Evolutionary conservation across 495 filamentous ascomycete genomes (phyloP).

Genomic region (Aspergillus haitiensis): DNA sequence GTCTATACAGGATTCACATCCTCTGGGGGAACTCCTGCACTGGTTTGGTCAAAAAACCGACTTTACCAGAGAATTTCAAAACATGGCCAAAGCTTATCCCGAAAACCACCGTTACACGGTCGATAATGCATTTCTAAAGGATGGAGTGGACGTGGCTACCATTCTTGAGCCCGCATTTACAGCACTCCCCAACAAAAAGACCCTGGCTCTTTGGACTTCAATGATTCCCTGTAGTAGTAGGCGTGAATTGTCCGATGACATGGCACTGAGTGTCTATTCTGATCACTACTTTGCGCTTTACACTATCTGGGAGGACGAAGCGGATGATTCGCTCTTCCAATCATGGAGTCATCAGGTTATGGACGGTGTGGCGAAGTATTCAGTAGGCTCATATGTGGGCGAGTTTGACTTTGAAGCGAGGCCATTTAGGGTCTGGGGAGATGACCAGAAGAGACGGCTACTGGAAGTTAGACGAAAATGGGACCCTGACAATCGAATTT

Average conservation of each 20-base stretch:
- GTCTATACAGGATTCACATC: background rate
- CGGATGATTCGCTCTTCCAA: conserved; percentile 36
- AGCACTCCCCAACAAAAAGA: conserved; percentile 33
- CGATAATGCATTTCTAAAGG: conserved; percentile 46
- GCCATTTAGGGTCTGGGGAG: conserved; percentile 39
- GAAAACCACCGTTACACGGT: conserved; percentile 36
- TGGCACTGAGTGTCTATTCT: conserved; percentile 47
- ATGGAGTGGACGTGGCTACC: conserved; percentile 34
- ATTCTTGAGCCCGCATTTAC: conserved; percentile 39
- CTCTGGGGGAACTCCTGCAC: background rate
- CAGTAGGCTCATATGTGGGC: conserved; percentile 46
- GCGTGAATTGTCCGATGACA: conserved; percentile 29
- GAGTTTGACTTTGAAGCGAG: conserved; percentile 48
- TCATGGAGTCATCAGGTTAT: conserved; percentile 38
- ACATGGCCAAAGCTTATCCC: conserved; percentile 25
- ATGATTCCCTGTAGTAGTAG: conserved; percentile 39
- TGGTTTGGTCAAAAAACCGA: background rate
- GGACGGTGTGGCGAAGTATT: conserved; percentile 27
- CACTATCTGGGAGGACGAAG: conserved; percentile 42
- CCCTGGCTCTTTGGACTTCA: conserved; percentile 40
- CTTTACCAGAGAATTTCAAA: background rate
- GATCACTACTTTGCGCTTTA: conserved; percentile 53
- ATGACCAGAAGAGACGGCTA: conserved; percentile 29
- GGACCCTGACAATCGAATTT: conserved; percentile 37
- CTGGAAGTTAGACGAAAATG: conserved; percentile 40